Conservation (phyloP, 371 early-diverging fungal genomes). For the Choanephora cucurbitarum region DNA sequence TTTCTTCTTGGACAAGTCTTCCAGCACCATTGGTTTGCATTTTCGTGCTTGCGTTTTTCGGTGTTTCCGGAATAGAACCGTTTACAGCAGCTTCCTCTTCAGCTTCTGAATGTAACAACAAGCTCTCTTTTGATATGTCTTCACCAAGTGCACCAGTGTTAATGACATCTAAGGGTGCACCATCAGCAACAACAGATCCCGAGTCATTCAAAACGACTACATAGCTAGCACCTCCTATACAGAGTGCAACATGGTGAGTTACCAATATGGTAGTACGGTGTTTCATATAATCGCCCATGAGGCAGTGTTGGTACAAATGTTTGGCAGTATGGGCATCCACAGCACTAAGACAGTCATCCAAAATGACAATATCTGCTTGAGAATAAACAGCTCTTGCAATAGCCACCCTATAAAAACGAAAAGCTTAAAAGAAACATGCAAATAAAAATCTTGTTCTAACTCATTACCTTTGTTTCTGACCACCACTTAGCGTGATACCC, state of each 20-base stretch:
- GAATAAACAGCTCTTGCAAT: conserved; percentile 60
- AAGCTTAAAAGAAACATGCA: no score
- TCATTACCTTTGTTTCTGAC: no score
- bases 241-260: conserved; percentile 83
- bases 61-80: no score
- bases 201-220: conserved; percentile 51
- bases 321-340: conserved; percentile 85
- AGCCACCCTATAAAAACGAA: conserved; percentile 55
- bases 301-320: conserved; percentile 69
- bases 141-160: no score
- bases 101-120: no score
- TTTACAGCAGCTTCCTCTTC: no score
- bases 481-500: conserved; percentile 71
- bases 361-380: conserved; percentile 48
- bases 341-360: conserved; percentile 69
- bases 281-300: conserved; percentile 67
- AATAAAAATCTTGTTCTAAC: no score
- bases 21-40: conserved; percentile 26
- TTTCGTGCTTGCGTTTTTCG: conserved; percentile 25
- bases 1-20: conserved; percentile 47
- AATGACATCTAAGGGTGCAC: no score
- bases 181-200: no score
- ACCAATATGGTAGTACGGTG: conserved; percentile 81
- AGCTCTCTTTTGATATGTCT: no score
- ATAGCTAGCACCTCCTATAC: conserved; percentile 50